Conservation (phyloP, 2,329 filamentous ascomycete species). For the Claviceps quebecensis region DNA sequence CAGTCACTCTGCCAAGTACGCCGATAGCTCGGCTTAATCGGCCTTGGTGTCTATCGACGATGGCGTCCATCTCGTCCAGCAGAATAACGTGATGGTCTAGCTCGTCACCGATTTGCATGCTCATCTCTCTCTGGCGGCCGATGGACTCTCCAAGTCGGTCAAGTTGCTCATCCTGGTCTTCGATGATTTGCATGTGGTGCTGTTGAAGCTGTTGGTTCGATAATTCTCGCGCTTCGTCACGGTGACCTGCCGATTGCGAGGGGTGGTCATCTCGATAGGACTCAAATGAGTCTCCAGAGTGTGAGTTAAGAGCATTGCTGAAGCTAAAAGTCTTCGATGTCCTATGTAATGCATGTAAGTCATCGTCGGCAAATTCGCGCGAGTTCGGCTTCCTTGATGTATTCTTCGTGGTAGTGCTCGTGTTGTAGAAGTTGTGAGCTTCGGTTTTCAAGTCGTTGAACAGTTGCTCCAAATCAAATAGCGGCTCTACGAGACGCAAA, state of each 20-base stretch:
- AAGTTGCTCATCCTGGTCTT: slow-evolving; percentile 89
- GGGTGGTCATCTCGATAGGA: slow-evolving; percentile 57
- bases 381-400: slow-evolving; percentile 51
- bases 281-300: slow-evolving; percentile 31
- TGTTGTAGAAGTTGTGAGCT: slow-evolving; percentile 54
- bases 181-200: slow-evolving; percentile 67
- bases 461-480: slow-evolving; percentile 57
- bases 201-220: slow-evolving; percentile 75
- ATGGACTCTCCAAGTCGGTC: slow-evolving; percentile 78
- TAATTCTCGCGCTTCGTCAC: slow-evolving; percentile 44
- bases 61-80: slow-evolving; percentile 76
- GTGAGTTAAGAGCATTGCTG: slow-evolving; percentile 44
- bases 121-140: slow-evolving; percentile 76
- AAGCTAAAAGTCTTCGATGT: slow-evolving; percentile 71
- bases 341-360: slow-evolving; percentile 43
- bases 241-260: slow-evolving; percentile 39
- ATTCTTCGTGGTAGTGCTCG: slow-evolving; percentile 31
- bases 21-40: slow-evolving; percentile 63
- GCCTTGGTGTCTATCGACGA: slow-evolving; percentile 66
- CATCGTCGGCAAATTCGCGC: slow-evolving; percentile 45
- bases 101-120: slow-evolving; percentile 93
- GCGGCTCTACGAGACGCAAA: slow-evolving; percentile 44
- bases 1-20: slow-evolving; percentile 56
- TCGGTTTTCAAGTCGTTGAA: slow-evolving; percentile 64
- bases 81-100: slow-evolving; percentile 79